Evolutionary conservation across 140 eudicot species (phyloP).

Genomic region (Stevia rebaudiana): DNA sequence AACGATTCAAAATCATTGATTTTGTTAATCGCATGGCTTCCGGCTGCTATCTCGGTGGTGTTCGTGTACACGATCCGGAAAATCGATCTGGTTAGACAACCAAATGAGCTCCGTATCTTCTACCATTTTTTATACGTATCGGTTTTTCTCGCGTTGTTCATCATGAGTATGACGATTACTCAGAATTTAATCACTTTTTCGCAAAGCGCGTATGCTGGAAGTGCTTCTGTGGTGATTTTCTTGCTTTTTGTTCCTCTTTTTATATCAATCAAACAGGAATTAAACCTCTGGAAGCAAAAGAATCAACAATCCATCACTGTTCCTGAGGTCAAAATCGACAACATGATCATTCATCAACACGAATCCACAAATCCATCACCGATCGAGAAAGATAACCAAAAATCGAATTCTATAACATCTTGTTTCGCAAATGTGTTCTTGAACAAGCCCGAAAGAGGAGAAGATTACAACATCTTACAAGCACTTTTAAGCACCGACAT

Average conservation of each 20-base stretch:
- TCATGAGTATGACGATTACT: slow-evolving; percentile 51
- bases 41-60: slow-evolving; percentile 46
- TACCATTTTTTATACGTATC: slow-evolving; percentile 47
- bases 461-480: slow-evolving; percentile 50
- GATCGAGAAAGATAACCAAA: background rate
- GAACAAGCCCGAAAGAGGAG: slow-evolving; percentile 58
- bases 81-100: slow-evolving; percentile 25
- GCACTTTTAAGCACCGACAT: slow-evolving; percentile 53
- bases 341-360: background rate
- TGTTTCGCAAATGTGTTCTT: slow-evolving; percentile 39
- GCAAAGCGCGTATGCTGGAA: slow-evolving; percentile 33
- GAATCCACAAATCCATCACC: background rate
- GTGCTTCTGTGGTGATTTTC: slow-evolving; percentile 40
- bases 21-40: slow-evolving; percentile 48
- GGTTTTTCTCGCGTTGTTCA: slow-evolving; percentile 42
- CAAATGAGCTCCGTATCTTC: slow-evolving; percentile 40
- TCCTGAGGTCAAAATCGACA: slow-evolving; percentile 28
- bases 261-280: slow-evolving; percentile 38
- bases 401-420: slow-evolving; percentile 14
- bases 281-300: slow-evolving; percentile 8
- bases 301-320: background rate
- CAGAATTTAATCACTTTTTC: slow-evolving; percentile 37
- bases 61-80: slow-evolving; percentile 41
- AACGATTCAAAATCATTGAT: slow-evolving; percentile 44
- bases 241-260: slow-evolving; percentile 44